Evolutionary conservation across 176 grass and related monocot species (phyloP).

Genomic region (Carex pumila): DNA sequence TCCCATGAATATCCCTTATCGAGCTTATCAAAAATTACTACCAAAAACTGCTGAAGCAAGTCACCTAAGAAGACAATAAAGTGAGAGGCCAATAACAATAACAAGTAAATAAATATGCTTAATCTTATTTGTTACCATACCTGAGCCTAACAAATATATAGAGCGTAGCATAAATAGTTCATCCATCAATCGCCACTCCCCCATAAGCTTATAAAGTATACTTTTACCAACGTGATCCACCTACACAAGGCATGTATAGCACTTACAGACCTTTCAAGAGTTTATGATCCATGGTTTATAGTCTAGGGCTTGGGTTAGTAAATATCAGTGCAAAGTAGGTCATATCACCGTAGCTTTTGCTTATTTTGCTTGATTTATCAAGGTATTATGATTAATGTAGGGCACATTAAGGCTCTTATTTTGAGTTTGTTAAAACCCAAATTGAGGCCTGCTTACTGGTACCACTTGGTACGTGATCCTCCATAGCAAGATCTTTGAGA

Average conservation of each 20-base stretch:
- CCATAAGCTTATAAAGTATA: slow-evolving; percentile 77
- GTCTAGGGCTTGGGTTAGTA: not conserved
- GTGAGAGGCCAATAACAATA: slow-evolving; percentile 8
- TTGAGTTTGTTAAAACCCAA: not conserved
- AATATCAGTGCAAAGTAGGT: not conserved
- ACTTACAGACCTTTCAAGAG: not conserved
- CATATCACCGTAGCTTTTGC: not conserved
- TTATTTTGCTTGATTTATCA: slow-evolving; percentile 1
- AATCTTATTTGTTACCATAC: slow-evolving; percentile 27
- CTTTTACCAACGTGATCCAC: slow-evolving; percentile 77
- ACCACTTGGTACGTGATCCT: not conserved
- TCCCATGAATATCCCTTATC: slow-evolving; percentile 87
- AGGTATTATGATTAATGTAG: not conserved
- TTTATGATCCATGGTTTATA: not conserved
- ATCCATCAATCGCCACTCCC: slow-evolving; percentile 93
- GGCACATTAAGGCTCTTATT: not conserved
- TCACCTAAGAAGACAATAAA: slow-evolving; percentile 58
- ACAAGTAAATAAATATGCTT: not conserved
- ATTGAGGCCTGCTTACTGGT: not conserved
- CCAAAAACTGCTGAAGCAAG: slow-evolving; percentile 88
- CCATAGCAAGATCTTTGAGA: not conserved
- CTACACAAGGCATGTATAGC: slow-evolving; percentile 29
- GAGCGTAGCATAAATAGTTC: slow-evolving; percentile 79
- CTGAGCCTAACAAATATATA: slow-evolving; percentile 97
- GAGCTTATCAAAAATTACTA: slow-evolving; percentile 77